A percentile compares a stretch with the other conserved stretches of the same genome.
Evolutionary conservation across 75 land plant species (phyloP).

Genomic region (Cryptomeria japonica): DNA sequence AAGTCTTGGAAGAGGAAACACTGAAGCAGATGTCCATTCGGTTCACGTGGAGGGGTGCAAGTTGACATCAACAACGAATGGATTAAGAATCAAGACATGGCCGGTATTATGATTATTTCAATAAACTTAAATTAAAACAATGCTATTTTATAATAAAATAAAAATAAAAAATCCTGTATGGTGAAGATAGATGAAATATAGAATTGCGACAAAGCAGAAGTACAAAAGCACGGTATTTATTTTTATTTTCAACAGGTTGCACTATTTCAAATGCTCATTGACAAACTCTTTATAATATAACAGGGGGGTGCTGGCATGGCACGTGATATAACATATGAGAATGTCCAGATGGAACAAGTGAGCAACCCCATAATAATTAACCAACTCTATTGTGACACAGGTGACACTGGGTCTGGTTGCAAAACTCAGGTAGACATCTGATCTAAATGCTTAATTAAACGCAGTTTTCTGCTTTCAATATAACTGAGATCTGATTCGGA

Average conservation of each 20-base stretch:
- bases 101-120: constrained; percentile 20
- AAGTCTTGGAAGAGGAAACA: constrained; percentile 40
- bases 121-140: not conserved
- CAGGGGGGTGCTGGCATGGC: constrained; percentile 71
- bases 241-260: not conserved
- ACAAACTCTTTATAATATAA: not conserved
- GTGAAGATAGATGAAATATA: too few relatives aligned
- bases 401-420: constrained; percentile 13
- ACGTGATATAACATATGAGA: constrained; percentile 31
- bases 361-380: constrained; percentile 61
- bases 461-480: not conserved
- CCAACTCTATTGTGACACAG: constrained; percentile 56
- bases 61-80: constrained; percentile 42
- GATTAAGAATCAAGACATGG: constrained; percentile 69
- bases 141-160: not conserved
- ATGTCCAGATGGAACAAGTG: constrained; percentile 31
- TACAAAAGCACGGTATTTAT: not conserved
- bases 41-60: constrained; percentile 33
- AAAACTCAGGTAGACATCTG: not conserved
- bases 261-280: not conserved
- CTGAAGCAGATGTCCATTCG: constrained; percentile 25
- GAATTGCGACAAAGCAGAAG: too few relatives aligned
- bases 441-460: not conserved
- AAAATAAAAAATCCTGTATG: too few relatives aligned
- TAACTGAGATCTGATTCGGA: not conserved